Base-by-base conservation (phyloP, 352 stramenopile species). In the Nothophytophthora sp. region DNA sequence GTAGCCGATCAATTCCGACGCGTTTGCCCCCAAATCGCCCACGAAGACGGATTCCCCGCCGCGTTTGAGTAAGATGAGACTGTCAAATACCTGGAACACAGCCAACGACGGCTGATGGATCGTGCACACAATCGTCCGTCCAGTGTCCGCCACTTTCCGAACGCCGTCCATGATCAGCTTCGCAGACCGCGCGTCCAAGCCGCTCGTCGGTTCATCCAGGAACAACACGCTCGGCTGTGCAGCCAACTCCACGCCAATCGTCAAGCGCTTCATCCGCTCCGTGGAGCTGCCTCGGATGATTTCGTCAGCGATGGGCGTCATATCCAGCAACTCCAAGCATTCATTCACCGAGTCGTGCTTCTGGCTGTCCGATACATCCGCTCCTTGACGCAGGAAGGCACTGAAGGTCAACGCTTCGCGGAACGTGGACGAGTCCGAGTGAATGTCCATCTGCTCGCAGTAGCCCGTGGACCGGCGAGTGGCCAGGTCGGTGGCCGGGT, bases 21-120 rank as follows among this genome's bases (percentile, higher is more conserved):
- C 56, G 15, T 75, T 56, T 0, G 54, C 24, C 18, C 56, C 63
- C 1, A 83, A 41, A 11, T 81, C 63, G 23, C 72, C 72, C 30
- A 73, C 75, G 50, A 70, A 83, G 5, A 73, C 55, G 1, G 50
- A 68, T 16, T 41, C 32, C 4, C 72, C 71, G 76, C n/a, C n/a
- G n/a, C n/a, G n/a, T n/a, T n/a, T n/a, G n/a, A n/a, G n/a, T n/a
- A n/a, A n/a, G n/a, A n/a, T n/a, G n/a, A n/a, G n/a, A n/a, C n/a
- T n/a, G n/a, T n/a, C n/a, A n/a, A n/a, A n/a, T n/a, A n/a, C n/a
- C n/a, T n/a, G 72, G 30, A 96, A 96, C 9, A 96, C 76, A 36
- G 93, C 77, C 7, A 73, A 77, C 13, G 67, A 76, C 24, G 90
- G 90, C 63, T 97, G 90, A 61, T 97, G 90, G 65, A 97, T 97